Percentiles rank a stretch among this genome's conserved stretches.
phyloP scores from a whole-genome alignment of 345 rosid genomes.

The Diplotaxis tenuifolia region DNA sequence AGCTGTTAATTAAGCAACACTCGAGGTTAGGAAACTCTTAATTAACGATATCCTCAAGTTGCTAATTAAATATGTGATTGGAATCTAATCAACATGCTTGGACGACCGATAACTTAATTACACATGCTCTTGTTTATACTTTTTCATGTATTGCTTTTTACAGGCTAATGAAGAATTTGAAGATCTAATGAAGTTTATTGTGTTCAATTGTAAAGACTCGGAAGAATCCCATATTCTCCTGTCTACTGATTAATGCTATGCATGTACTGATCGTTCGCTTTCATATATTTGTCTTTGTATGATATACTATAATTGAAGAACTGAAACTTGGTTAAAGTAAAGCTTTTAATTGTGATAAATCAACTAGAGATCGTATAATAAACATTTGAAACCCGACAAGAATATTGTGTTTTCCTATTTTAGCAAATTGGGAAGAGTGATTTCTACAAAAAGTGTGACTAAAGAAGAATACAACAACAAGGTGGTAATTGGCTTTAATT shows the following conservation, averaged over 20 bases:
- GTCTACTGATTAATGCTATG: neutral
- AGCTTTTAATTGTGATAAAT: conserved; percentile 1
- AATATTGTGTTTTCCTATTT: conserved; percentile 18
- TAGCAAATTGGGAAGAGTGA: conserved; percentile 33
- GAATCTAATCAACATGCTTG: conserved; percentile 35
- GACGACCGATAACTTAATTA: neutral
- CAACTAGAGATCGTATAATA: conserved; percentile 17
- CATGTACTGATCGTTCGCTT: conserved; percentile 13
- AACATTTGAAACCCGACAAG: conserved; percentile 23
- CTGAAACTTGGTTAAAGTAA: conserved; percentile 7
- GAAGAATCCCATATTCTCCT: conserved; percentile 12
- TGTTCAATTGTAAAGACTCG: conserved; percentile 6
- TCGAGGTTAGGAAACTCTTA: neutral
- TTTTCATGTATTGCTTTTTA: conserved; percentile 28
- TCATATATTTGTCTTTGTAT: conserved; percentile 7
- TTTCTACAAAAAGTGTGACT: conserved; percentile 22
- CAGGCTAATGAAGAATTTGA: conserved; percentile 69
- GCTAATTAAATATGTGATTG: conserved; percentile 25
- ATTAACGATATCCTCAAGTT: conserved; percentile 26
- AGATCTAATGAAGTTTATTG: conserved; percentile 40
- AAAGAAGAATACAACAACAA: conserved; percentile 16
- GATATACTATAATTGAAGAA: neutral
- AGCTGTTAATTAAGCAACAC: conserved; percentile 25
- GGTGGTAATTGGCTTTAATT: conserved; percentile 10
- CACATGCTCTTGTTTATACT: conserved; percentile 7